Evolutionary conservation across 495 filamentous ascomycete species (phyloP).

Genomic region (Lepraria neglecta): DNA sequence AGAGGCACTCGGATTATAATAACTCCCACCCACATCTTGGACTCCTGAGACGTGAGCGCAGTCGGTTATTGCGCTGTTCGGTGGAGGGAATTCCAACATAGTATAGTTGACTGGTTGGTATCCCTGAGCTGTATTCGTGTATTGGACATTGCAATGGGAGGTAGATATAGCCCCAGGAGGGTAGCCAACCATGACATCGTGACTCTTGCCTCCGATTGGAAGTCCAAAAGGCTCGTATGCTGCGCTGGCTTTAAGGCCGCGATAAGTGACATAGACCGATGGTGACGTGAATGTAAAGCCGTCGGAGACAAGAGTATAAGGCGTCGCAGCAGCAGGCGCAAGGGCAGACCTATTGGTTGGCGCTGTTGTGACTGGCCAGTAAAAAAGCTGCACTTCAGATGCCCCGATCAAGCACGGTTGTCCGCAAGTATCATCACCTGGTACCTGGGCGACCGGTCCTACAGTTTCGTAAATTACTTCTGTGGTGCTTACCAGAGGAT

Average conservation of each 20-base stretch:
- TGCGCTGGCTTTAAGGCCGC: conserved; percentile 2
- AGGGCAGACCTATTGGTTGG: background rate
- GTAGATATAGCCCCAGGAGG: background rate
- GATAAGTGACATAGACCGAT: conserved; percentile 4
- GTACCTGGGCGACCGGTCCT: background rate
- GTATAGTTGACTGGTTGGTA: conserved; percentile 8
- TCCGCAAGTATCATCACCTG: background rate
- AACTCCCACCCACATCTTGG: background rate
- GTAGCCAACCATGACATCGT: conserved; percentile 7
- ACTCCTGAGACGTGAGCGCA: background rate
- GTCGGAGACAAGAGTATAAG: background rate
- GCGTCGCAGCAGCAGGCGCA: background rate
- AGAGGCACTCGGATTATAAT: background rate
- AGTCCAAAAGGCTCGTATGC: conserved; percentile 3
- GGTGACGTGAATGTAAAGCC: conserved; percentile 3
- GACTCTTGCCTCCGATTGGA: background rate
- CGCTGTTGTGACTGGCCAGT: background rate
- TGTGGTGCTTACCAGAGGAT: background rate
- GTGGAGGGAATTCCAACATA: conserved; percentile 1
- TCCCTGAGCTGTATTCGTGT: conserved; percentile 1
- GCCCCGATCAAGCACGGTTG: background rate
- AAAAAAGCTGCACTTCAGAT: background rate
- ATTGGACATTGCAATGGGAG: conserved; percentile 1
- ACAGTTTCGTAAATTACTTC: background rate
- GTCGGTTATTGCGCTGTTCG: conserved; percentile 3